phyloP scores from a whole-genome alignment of 495 filamentous ascomycete species.

The Cenococcum geophilum region DNA sequence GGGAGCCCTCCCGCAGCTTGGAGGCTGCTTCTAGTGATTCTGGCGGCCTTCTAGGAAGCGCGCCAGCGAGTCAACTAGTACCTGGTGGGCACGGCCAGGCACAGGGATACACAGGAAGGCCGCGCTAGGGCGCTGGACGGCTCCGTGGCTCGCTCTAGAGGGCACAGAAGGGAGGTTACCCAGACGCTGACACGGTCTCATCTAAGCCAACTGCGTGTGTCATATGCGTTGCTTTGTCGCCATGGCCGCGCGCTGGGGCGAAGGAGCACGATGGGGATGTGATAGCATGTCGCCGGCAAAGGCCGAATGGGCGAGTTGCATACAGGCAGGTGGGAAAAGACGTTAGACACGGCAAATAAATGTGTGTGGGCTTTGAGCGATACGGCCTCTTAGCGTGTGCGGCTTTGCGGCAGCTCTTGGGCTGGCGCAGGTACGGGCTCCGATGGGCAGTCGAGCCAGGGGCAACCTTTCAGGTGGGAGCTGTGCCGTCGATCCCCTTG shows the following conservation, averaged over 20 bases:
- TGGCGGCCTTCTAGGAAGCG: conserved; percentile 4
- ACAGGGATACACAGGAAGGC: background rate
- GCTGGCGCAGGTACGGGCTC: conserved; percentile 5
- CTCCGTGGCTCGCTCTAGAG: background rate
- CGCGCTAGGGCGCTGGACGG: background rate
- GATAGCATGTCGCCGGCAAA: background rate
- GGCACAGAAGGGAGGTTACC: background rate
- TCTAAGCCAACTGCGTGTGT: conserved; percentile 19
- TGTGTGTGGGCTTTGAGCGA: background rate
- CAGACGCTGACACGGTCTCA: conserved; percentile 24
- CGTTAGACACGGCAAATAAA: conserved; percentile 10
- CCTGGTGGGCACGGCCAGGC: background rate
- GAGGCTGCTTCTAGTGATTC: conserved; percentile 13
- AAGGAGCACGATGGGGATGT: background rate
- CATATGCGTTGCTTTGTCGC: background rate
- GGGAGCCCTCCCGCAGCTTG: conserved; percentile 10
- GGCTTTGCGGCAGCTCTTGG: conserved; percentile 2
- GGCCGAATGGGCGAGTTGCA: conserved; percentile 1
- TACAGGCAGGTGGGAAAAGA: conserved; percentile 8
- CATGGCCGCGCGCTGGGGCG: no score
- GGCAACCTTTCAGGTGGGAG: conserved; percentile 2
- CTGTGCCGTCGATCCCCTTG: conserved; percentile 3
- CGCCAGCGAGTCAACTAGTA: conserved; percentile 19
- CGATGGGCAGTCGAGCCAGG: background rate
- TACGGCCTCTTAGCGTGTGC: background rate